A percentile compares a stretch with the other conserved stretches of the same genome.
phyloP scores from a whole-genome alignment of 805 yeast species.

The Hanseniaspora jakobsenii region DNA sequence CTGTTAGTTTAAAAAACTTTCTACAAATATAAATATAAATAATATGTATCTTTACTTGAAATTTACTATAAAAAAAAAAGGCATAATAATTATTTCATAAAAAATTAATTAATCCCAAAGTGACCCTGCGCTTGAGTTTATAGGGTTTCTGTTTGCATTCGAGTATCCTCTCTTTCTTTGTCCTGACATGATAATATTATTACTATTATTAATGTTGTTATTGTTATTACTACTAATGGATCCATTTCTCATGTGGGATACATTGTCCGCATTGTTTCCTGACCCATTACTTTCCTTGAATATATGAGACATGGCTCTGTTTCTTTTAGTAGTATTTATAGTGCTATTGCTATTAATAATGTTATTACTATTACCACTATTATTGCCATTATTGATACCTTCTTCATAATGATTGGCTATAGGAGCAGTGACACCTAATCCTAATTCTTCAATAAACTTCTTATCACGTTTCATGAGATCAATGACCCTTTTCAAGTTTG shows the following conservation, averaged over 20 bases:
- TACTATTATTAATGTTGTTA: neutral
- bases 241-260: neutral
- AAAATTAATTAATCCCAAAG: no score
- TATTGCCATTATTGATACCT: neutral
- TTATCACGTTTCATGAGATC: constrained; percentile 54
- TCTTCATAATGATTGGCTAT: neutral
- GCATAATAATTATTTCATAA: no score
- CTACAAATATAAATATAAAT: no score
- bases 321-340: neutral
- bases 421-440: constrained; percentile 33
- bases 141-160: neutral
- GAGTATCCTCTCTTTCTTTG: constrained; percentile 12
- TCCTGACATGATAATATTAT: no score
- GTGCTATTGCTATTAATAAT: neutral
- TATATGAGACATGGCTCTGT: constrained; percentile 6
- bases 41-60: no score
- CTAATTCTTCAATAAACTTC: constrained; percentile 85
- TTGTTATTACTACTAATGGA: constrained; percentile 2
- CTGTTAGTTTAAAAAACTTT: no score
- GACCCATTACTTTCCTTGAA: neutral
- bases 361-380: neutral
- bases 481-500: constrained; percentile 29
- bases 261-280: neutral
- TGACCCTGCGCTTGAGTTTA: neutral
- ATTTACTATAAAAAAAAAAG: no score